Evolutionary conservation across 129 eudicot species (phyloP), one percentile per base, ranked within the genome.

Genomic region (Tanacetum coccineum): DNA sequence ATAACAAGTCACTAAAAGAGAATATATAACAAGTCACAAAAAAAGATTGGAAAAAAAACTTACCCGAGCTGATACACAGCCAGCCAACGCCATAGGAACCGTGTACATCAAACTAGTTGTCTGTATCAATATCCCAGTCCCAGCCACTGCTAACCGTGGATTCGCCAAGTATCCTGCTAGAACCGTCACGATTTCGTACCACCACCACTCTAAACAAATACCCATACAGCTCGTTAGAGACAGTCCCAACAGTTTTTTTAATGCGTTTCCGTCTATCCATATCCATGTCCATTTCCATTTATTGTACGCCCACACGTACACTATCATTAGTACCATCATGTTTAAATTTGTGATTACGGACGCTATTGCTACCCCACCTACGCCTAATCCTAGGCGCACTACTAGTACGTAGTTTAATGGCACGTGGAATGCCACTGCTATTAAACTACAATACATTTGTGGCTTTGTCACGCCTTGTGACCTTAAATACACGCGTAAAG

Each of bases 191-290:
- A 94, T 94, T 74, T 94, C 99, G 53, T 94, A 94, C 96, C 99
- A 94, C 99, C 99, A 94, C 99, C 99, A 94, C 73, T 94, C 99
- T 66, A 94, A 61, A 68, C 99, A 94, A 36, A 89, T 87, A 52
- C 90, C 93, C 47, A 81, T 55, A 66, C 99, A 94, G 50, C 99
- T 89, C 53, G 95, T 96, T 60, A 84, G 84, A 12, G 95, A 87
- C 68, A 94, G 59, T 51, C 75, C 70, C 64, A 87, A 59, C 66
- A 94, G 45, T 22, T 67, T 75, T 21, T 81, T 76, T 52, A 84
- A 60, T 0, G 81, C 79, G 36, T 66, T 59, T 78, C 83, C 83
- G 19, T 71, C 81, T 59, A 55, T 74, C 96, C 92, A 84, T 60
- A 60, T 78, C 96, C 95, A 84, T 36, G 66, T 81, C 96, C 90